Base-by-base conservation (phyloP, 345 rosid genomes). In the Excoecaria cochinchinensis region DNA sequence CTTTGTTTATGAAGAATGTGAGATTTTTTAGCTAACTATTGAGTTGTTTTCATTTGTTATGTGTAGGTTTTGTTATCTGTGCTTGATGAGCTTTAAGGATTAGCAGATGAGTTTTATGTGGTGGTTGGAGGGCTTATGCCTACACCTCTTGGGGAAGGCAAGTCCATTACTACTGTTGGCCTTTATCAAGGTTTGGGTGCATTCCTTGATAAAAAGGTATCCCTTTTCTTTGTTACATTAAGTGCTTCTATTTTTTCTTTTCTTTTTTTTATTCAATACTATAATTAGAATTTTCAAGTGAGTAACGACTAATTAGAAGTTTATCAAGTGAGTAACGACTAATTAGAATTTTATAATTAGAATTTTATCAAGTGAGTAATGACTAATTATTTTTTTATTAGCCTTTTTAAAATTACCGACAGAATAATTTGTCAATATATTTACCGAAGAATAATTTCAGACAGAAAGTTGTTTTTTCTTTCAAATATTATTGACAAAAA, bases 141-240 rank as follows among this genome's bases (percentile, higher is more conserved):
- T n/a, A 93, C 99, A 67, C 99, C 98, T 46, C 94, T 95, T 46
- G 99, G 99, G 40, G 99, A 95, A 84, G 99, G 99, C 83, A 95
- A 95, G 72, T 89, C 96, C 7, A 95, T 98, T 50, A 95, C 99
- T 40, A 93, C 97, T 16, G 97, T 95, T 42, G 98, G 99, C 4
- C 91, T 95, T 76, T 93, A 97, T 70, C 99, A 95, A 86, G 96
- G 98, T 60, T 83, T 91, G 87, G 99, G 99, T 38, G 97, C 98
- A 58, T 86, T 87, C 79, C 98, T 95, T 14, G 90, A 90, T 79
- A 95, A 89, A 80, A 95, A 95, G 97, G 97, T 95, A 69, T 3
- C 58, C 4, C 42, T 75, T 69, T 44, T 44, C 1, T 57, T 48
- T n/a, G n/a, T n/a, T n/a, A n/a, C n/a, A n/a, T n/a, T n/a, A 63